Conservation (phyloP, 495 filamentous ascomycete species). For the Apodospora peruviana region DNA sequence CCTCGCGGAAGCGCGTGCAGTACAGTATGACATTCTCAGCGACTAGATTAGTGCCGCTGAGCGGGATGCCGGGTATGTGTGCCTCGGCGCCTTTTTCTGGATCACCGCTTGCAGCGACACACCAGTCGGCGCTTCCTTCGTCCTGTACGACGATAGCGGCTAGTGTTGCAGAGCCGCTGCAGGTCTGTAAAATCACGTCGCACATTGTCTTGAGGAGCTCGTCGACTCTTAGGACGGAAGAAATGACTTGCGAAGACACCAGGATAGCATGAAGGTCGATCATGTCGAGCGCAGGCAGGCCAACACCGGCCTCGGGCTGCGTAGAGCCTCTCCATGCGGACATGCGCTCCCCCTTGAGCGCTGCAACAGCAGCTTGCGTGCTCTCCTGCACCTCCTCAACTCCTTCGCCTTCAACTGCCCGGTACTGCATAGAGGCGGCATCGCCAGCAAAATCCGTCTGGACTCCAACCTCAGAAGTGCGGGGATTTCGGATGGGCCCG, state of each 20-base stretch:
- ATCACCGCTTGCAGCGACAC: slow-evolving; percentile 71
- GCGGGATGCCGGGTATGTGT: slow-evolving; percentile 57
- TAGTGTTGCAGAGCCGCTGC: slow-evolving; percentile 69
- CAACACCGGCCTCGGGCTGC: slow-evolving; percentile 40
- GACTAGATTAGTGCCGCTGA: slow-evolving; percentile 57
- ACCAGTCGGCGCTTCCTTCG: slow-evolving; percentile 30
- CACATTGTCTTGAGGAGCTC: slow-evolving; percentile 83
- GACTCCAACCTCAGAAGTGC: slow-evolving; percentile 61
- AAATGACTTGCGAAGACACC: slow-evolving; percentile 84
- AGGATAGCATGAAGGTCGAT: slow-evolving; percentile 84
- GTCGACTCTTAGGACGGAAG: slow-evolving; percentile 80
- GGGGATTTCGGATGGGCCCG: slow-evolving; percentile 53
- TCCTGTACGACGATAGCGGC: slow-evolving; percentile 60
- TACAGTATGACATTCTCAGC: slow-evolving; percentile 77
- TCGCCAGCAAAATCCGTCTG: slow-evolving; percentile 69
- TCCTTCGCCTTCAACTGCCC: slow-evolving; percentile 47
- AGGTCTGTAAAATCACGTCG: slow-evolving; percentile 81
- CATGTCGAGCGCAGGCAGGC: slow-evolving; percentile 63
- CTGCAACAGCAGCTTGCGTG: slow-evolving; percentile 37
- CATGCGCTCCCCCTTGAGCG: slow-evolving; percentile 58
- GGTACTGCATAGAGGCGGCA: slow-evolving; percentile 50
- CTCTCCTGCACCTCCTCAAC: slow-evolving; percentile 51
- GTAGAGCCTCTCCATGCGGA: slow-evolving; percentile 54
- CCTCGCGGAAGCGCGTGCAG: slow-evolving; percentile 75
- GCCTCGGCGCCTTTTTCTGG: slow-evolving; percentile 59